Conservation (phyloP, 805 yeast species). For the Candida incommunis region DNA sequence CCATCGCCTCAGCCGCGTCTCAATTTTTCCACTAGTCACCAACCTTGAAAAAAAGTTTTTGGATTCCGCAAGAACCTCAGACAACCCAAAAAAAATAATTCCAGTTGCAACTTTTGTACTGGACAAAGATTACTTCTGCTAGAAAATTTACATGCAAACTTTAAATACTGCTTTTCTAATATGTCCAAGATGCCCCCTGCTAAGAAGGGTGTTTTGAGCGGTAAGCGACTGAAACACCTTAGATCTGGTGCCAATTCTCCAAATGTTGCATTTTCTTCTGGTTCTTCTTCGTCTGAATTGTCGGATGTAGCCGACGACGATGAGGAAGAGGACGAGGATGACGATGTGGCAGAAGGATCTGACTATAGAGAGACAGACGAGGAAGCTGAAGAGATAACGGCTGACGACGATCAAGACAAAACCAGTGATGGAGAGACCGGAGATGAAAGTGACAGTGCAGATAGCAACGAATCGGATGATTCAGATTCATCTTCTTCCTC, state of each 20-base stretch:
- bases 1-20: no score
- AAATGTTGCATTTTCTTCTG: background rate
- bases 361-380: conserved; percentile 29
- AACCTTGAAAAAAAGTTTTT: no score
- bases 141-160: background rate
- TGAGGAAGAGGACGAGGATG: conserved; percentile 23
- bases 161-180: background rate
- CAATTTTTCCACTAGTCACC: no score
- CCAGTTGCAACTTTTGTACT: background rate
- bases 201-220: conserved; percentile 1
- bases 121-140: background rate
- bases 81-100: no score
- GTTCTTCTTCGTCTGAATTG: background rate
- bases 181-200: conserved; percentile 1
- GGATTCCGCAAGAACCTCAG: no score
- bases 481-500: conserved; percentile 1
- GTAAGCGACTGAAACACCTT: background rate
- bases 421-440: conserved; percentile 27
- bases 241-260: background rate
- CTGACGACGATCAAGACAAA: conserved; percentile 26
- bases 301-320: conserved; percentile 18
- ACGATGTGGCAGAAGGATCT: conserved; percentile 22
- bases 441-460: conserved; percentile 7
- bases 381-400: conserved; percentile 30
- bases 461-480: conserved; percentile 25